These are phyloP conservation scores for Osmanthus fragrans DNA, from an alignment of 257 asterid genomes.

Conservation along the genomic window DNA sequence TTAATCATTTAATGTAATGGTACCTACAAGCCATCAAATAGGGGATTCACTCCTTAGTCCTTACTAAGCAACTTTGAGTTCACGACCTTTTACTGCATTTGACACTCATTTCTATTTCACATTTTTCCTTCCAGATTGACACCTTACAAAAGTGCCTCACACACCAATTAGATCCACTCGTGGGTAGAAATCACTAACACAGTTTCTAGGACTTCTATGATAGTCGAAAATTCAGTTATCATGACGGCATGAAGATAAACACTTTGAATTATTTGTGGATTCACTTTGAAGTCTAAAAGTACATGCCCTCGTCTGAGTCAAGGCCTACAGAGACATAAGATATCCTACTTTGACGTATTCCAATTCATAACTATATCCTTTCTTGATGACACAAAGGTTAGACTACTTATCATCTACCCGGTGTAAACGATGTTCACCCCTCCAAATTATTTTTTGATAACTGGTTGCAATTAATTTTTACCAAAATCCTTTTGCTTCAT, in stretches of 20 bases:
- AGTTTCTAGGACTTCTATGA: not conserved
- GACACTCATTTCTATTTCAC: not conserved
- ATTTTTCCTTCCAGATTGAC: not conserved
- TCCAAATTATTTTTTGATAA: not conserved
- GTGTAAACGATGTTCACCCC: not conserved
- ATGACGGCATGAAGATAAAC: not conserved
- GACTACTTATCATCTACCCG: not conserved
- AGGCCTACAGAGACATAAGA: not conserved
- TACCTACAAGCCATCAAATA: not conserved
- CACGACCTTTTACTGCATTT: not conserved
- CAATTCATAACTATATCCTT: not conserved
- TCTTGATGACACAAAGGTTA: not conserved
- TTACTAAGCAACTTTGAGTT: not conserved
- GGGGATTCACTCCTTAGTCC: not conserved
- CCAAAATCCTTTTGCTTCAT: not conserved
- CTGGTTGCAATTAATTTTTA: not conserved
- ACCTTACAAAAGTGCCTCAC: not conserved
- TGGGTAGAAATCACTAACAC: not conserved
- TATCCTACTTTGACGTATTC: not conserved
- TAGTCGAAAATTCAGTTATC: not conserved
- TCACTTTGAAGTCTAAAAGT: not conserved
- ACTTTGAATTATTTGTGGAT: not conserved
- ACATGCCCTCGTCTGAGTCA: not conserved
- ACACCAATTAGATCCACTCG: not conserved
- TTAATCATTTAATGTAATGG: not conserved